phyloP scores from a whole-genome alignment of 164 flowering plant species.

The Tetrastigma voinierianum region DNA sequence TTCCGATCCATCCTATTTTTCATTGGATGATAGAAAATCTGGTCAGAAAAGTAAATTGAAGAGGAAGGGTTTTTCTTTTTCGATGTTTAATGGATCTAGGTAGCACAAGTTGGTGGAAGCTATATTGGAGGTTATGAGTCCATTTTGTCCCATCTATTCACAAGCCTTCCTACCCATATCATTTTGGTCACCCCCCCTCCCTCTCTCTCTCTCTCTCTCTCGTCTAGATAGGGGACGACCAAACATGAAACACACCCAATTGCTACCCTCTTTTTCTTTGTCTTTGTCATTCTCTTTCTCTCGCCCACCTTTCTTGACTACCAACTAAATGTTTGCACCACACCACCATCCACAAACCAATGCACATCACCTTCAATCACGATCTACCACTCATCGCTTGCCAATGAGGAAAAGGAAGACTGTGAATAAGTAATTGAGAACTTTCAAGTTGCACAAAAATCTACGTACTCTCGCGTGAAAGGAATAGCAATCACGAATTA shows the following conservation, averaged over 20 bases:
- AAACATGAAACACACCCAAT: background rate
- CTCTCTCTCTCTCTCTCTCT: no score
- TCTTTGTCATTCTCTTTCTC: constrained; percentile 1
- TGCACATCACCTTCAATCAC: background rate
- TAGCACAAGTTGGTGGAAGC: background rate
- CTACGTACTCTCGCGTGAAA: no score
- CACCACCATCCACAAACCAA: background rate
- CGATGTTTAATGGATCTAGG: no score
- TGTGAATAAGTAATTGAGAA: no score
- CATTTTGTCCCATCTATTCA: background rate
- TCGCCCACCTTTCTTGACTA: constrained; percentile 19
- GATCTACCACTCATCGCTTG: background rate
- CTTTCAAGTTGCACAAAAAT: no score
- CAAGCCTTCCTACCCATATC: background rate
- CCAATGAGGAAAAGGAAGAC: background rate
- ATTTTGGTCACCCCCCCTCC: no score
- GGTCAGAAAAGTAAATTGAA: no score
- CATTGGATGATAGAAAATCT: no score
- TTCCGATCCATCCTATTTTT: no score
- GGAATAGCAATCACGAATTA: background rate
- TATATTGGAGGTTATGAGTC: background rate
- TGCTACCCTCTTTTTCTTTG: background rate
- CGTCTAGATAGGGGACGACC: background rate
- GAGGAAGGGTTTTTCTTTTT: no score
- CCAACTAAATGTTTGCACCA: background rate